Evolutionary conservation across 139 green algal genomes (phyloP).

Genomic region (Tetradesmus lagerheimii): DNA sequence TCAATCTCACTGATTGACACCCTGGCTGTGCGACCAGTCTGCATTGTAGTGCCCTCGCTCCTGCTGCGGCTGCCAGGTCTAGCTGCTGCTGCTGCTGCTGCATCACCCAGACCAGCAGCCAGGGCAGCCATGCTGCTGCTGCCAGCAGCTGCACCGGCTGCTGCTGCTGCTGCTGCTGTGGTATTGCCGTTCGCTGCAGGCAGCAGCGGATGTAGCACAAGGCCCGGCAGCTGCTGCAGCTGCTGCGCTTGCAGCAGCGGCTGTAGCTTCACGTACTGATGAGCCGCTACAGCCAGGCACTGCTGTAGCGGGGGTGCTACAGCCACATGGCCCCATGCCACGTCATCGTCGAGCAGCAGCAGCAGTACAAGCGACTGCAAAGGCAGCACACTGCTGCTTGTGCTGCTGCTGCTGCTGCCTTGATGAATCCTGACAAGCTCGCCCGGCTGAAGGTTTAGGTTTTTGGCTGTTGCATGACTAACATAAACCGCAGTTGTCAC

Average conservation of each 20-base stretch:
- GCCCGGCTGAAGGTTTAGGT: constrained; percentile 32
- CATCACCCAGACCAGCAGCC: background rate
- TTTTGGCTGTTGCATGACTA: constrained; percentile 30
- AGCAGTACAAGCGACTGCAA: constrained; percentile 48
- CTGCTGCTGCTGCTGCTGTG: constrained; percentile 22
- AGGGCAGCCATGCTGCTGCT: constrained; percentile 1
- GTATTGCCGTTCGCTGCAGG: background rate
- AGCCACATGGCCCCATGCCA: constrained; percentile 61
- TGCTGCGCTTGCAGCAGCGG: constrained; percentile 24
- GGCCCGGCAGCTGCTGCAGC: constrained; percentile 34
- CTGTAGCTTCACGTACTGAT: constrained; percentile 50
- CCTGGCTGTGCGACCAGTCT: background rate
- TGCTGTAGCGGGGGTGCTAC: constrained; percentile 60
- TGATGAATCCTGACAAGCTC: background rate
- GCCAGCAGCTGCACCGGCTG: background rate
- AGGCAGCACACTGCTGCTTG: constrained; percentile 1
- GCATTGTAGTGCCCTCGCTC: background rate
- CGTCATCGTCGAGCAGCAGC: constrained; percentile 49
- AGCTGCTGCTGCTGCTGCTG: background rate
- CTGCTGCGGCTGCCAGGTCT: background rate
- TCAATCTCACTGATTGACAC: constrained; percentile 1
- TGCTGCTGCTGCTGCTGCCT: constrained; percentile 37
- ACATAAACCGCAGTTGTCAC: constrained; percentile 21
- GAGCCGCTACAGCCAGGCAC: constrained; percentile 47
- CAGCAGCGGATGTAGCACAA: constrained; percentile 30